Evolutionary conservation across 108 stramenopile genomes (phyloP).

Genomic region (Stephanodiscus triporus): DNA sequence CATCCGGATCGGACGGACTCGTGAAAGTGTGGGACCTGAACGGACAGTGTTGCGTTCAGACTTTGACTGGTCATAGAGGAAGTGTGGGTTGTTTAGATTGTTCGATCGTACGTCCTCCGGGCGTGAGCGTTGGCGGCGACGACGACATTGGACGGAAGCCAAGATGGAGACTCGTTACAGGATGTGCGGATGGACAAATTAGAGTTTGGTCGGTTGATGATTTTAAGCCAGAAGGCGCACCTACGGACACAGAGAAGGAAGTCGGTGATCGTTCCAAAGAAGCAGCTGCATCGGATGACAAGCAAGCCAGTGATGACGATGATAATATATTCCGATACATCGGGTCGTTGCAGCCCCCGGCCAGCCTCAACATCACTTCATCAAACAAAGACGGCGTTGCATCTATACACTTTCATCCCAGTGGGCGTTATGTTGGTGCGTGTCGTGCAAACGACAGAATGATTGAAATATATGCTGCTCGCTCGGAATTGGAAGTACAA

Average conservation of each 20-base stretch:
- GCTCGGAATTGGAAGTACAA: conserved; percentile 65
- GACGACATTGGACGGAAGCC: conserved; percentile 12
- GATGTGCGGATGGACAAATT: conserved; percentile 88
- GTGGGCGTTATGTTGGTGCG: conserved; percentile 74
- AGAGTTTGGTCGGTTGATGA: conserved; percentile 81
- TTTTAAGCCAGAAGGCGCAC: conserved; percentile 15
- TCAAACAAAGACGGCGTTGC: conserved; percentile 62
- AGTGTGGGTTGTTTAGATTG: conserved; percentile 63
- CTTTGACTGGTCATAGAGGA: conserved; percentile 93
- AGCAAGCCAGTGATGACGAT: conserved; percentile 24
- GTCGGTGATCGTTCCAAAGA: not conserved
- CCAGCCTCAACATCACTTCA: conserved; percentile 53
- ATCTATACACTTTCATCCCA: conserved; percentile 76
- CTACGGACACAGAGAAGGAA: conserved; percentile 7
- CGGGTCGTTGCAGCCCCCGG: conserved; percentile 68
- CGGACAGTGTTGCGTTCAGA: conserved; percentile 95
- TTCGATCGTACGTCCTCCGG: conserved; percentile 25
- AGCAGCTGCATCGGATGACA: not conserved
- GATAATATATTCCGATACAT: conserved; percentile 77
- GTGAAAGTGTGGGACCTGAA: conserved; percentile 98
- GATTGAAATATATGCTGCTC: conserved; percentile 83
- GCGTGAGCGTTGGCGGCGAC: conserved; percentile 17
- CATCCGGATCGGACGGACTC: conserved; percentile 92
- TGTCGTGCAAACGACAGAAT: conserved; percentile 72
- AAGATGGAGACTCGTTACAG: conserved; percentile 83